Evolutionary conservation across 2,329 filamentous ascomycete genomes (phyloP), one percentile per base, ranked within the genome.

Genomic region (Curvularia sp.): DNA sequence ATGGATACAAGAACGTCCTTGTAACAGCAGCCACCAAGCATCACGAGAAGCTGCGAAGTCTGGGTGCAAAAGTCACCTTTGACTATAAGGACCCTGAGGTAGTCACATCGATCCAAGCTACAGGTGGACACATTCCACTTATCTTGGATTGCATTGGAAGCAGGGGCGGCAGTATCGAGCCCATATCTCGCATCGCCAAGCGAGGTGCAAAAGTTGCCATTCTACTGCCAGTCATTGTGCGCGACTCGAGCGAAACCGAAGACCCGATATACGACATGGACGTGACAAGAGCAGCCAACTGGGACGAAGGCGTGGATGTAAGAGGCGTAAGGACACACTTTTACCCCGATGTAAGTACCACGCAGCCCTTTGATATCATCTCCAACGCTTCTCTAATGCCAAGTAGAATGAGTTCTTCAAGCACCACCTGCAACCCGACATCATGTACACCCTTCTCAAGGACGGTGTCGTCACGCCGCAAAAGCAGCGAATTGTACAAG

Each of bases 181-280:
- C 72, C 0, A 74, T 89, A 33, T 78, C 80, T 5, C 79, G 79
- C 55, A 70, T 89, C 24, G 78, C 80, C 4, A 79, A 79, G 57
- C 69, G 53, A 1, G 84, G 84, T 0, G 74, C 79, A 4, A 84
- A 74, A 24, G 84, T 89, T 0, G 87, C 86, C 0, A 74, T 88
- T 15, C 80, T 89, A 74, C 72, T 89, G 5, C 87, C 87, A 0
- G 81, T 88, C 15, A 85, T 89, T 56, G 63, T 86, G 44, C 79
- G 74, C 43, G 83, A 87, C 60, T 81, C 85, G 0, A 81, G 77
- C 0, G 77, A 80, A 4, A 77, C 75, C 0, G 74, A 80, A 18
- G 76, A 72, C 57, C 85, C 86, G 0, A 78, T 82, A 60, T 88
- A 86, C 55, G 78, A 78, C 35, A 85, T 86, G 83, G 83, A 86